A percentile compares a stretch with the other conserved stretches of the same genome.
phyloP scores from a whole-genome alignment of 1,284 basidiomycete genomes.

The Cryptococcus floricola region DNA sequence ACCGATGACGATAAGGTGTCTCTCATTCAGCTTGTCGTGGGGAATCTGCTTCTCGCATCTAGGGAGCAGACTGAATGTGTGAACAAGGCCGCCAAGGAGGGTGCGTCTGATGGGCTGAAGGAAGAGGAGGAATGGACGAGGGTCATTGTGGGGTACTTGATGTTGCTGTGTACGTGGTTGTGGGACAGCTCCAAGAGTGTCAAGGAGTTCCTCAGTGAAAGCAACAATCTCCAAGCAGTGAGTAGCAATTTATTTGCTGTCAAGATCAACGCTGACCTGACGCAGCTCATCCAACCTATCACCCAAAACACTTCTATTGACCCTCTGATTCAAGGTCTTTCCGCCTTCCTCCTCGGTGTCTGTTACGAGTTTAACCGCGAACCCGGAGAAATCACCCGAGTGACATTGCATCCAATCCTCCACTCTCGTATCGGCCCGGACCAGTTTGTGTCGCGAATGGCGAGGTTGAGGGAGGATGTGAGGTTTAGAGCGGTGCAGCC shows the following conservation, averaged over 20 bases:
- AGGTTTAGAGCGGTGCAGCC: slow-evolving; percentile 86
- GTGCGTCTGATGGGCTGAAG: slow-evolving; percentile 35
- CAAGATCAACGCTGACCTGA: slow-evolving; percentile 1
- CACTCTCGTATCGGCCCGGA: slow-evolving; percentile 76
- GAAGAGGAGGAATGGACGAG: slow-evolving; percentile 74
- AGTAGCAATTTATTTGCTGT: slow-evolving; percentile 41
- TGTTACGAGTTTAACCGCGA: slow-evolving; percentile 94
- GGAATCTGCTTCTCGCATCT: slow-evolving; percentile 60
- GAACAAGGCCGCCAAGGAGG: slow-evolving; percentile 44
- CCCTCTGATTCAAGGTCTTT: slow-evolving; percentile 81
- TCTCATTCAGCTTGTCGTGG: slow-evolving; percentile 56
- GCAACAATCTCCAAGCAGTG: slow-evolving; percentile 84
- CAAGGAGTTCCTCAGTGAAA: slow-evolving; percentile 79
- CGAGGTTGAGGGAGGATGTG: slow-evolving; percentile 80
- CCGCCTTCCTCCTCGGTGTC: slow-evolving; percentile 84
- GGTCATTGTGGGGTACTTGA: slow-evolving; percentile 79
- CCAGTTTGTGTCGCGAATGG: slow-evolving; percentile 80
- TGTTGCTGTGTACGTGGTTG: slow-evolving; percentile 83
- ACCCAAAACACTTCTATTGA: slow-evolving; percentile 85
- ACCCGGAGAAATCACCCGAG: slow-evolving; percentile 80
- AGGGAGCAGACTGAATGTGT: slow-evolving; percentile 53
- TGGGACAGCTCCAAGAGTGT: slow-evolving; percentile 91
- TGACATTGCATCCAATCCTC: slow-evolving; percentile 81
- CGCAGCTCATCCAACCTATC: slow-evolving; percentile 84
- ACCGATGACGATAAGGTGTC: slow-evolving; percentile 52